Percentiles rank a stretch among this genome's conserved stretches.
phyloP scores from a whole-genome alignment of 1,139 yeast genomes.

The Hansenula sp. region DNA sequence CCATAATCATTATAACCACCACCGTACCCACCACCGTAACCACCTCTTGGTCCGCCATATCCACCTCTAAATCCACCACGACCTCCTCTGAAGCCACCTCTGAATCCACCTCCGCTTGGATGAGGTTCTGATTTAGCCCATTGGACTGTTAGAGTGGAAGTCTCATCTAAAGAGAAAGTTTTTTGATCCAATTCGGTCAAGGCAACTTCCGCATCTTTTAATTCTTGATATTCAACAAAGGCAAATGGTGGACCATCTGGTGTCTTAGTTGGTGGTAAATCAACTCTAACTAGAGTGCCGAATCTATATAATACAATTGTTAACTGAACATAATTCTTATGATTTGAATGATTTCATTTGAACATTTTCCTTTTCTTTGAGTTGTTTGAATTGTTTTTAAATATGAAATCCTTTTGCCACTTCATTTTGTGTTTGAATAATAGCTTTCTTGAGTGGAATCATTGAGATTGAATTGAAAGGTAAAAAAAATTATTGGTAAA shows the following conservation, averaged over 20 bases:
- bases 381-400: too few relatives aligned
- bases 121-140: constrained; percentile 56
- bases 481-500: not conserved
- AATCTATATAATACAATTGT: constrained; percentile 33
- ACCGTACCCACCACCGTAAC: constrained; percentile 7
- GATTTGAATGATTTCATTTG: not conserved
- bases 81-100: constrained; percentile 11
- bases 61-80: constrained; percentile 20
- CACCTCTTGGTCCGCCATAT: constrained; percentile 1
- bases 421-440: not conserved
- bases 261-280: constrained; percentile 66
- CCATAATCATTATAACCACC: constrained; percentile 15
- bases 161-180: constrained; percentile 35
- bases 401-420: too few relatives aligned
- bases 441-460: not conserved
- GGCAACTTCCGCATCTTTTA: constrained; percentile 62
- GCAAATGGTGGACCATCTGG: constrained; percentile 65
- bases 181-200: constrained; percentile 47
- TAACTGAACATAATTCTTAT: constrained; percentile 6
- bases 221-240: constrained; percentile 63
- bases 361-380: not conserved
- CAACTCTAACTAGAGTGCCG: constrained; percentile 64
- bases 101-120: constrained; percentile 22
- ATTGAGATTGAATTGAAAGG: too few relatives aligned
- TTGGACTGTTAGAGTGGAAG: constrained; percentile 46